Conservation (phyloP, 768 basidiomycete species). For the Floccularia luteovirens region DNA sequence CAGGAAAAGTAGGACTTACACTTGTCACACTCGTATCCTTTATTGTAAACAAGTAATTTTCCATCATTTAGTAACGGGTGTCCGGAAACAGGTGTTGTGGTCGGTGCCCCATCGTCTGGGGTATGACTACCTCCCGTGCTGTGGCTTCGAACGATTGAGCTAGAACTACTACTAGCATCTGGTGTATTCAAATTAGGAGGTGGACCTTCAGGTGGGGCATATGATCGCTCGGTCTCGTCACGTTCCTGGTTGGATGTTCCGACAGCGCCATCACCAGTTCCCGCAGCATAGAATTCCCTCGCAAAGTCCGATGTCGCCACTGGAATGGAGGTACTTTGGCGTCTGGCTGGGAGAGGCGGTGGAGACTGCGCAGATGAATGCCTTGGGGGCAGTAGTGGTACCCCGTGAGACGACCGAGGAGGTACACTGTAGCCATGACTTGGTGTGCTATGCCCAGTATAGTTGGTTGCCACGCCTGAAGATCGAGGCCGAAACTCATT, state of each 20-base stretch:
- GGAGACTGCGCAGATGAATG: not conserved
- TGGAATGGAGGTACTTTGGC: not conserved
- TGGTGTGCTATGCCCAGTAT: not conserved
- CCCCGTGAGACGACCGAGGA: not conserved
- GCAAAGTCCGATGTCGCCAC: conserved; percentile 41
- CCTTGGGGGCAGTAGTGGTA: conserved; percentile 4
- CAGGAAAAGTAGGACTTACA: conserved; percentile 32
- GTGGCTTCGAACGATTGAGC: conserved; percentile 1
- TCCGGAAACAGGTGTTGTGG: conserved; percentile 52
- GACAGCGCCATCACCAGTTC: conserved; percentile 11
- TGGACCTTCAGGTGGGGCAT: conserved; percentile 16
- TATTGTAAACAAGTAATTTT: conserved; percentile 62
- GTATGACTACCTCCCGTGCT: conserved; percentile 1
- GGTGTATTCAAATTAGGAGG: not conserved
- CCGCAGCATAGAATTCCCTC: conserved; percentile 55
- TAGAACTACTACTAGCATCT: not conserved
- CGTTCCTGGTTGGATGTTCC: not conserved
- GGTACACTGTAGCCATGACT: not conserved
- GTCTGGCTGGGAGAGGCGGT: conserved; percentile 1
- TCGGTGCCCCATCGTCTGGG: conserved; percentile 55
- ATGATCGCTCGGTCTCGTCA: conserved; percentile 9
- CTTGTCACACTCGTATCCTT: conserved; percentile 54
- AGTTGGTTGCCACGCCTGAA: not conserved
- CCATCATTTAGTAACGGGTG: conserved; percentile 60
- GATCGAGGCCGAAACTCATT: not conserved